Base-by-base conservation (phyloP, 108 stramenopile genomes). In the Tribonema minus region DNA sequence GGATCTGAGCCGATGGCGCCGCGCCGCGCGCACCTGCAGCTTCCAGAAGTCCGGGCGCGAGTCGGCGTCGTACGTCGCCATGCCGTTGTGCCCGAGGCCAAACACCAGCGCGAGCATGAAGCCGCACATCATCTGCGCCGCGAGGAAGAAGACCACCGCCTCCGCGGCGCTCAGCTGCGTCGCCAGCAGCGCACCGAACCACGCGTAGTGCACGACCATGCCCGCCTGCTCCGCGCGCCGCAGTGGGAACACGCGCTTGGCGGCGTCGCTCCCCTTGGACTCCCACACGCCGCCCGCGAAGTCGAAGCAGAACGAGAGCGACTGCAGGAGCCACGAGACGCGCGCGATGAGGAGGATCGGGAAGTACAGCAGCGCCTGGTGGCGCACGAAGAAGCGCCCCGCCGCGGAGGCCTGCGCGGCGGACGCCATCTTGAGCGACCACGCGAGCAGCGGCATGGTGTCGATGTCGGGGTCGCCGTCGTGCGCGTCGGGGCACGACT, bases 61-160 rank as follows among this genome's bases (percentile, higher is more conserved):
- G 27, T 91, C 90, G 71, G 94, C 94, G 74, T 96, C 93, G 84
- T 96, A 97, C 0, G 92, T 90, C 15, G 93, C 88, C 98, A 99
- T 99, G 70, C 98, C 98, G 82, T 99, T 99, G 95, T 99, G 98
- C 64, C 98, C 98, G 38, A 99, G 86, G 60, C 95, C 98, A 81
- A 99, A 99, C 68, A 96, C 95, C n/a, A 94, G 84, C 33, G 96
- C 98, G 31, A 99, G 85, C 71, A 95, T 88, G 37, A 97, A 86
- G 20, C 98, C 98, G 63, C 93, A 96, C 25, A 91, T 86, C 76
- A 87, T 88, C 58, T 94, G 92, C 38, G 89, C 86, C 4, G 84
- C 72, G 73, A 95, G 4, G 87, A 85, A 85, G 60, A 76, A 86
- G 31, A 37, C 37, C 58, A 88, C 2, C 0, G 64, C 75, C 31